Evolutionary conservation across 2,329 filamentous ascomycete genomes (phyloP), one percentile per base, ranked within the genome.

Genomic region (Clonostachys rosea): DNA sequence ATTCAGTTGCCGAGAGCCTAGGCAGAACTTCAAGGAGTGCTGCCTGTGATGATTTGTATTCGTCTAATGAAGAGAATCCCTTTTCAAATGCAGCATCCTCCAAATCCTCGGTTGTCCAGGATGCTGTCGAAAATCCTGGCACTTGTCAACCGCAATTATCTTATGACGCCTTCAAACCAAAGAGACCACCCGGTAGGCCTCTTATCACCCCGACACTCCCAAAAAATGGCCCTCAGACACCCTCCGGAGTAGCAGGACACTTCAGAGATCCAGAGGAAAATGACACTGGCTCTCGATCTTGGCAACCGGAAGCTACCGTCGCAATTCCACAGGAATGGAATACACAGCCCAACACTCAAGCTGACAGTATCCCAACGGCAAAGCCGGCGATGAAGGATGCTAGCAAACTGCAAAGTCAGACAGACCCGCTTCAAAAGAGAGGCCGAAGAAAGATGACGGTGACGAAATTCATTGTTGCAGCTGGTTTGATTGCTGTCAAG

Each of bases 361-460:
- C 42, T 24, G 16, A 42, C 8, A 33, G 16, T 43, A 14, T n/a
- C 17, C n/a, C 42, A 17, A 10, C 35, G 8, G 41, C 47, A 20
- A 20, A 44, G 18, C 18, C 11, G 5, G 45, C 45, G 14, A 43
- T 43, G 13, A 47, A 43, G 34, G 24, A 42, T 12, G 42, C 47
- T 11, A 42, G 47, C 36, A 43, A 49, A 34, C 16, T 39, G 34
- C 9, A 43, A 37, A 20, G 35, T 18, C 17, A 35, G 14, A 49
- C 46, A 11, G 43, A 43, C 40, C 39, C 37, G 17, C 33, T 34
- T 7, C 30, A 44, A 9, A 43, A 46, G 35, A 24, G 41, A 33
- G 49, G 44, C 17, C 45, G 45, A 44, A 17, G 49, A 12, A 49
- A 51, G 24, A 46, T 51, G n/a, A 43, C 40, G 2, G 24, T 46